Percentiles rank a stretch among this genome's conserved stretches.
phyloP scores from a whole-genome alignment of 208 protist genomes.

The Acanthamoeba triangularis region DNA sequence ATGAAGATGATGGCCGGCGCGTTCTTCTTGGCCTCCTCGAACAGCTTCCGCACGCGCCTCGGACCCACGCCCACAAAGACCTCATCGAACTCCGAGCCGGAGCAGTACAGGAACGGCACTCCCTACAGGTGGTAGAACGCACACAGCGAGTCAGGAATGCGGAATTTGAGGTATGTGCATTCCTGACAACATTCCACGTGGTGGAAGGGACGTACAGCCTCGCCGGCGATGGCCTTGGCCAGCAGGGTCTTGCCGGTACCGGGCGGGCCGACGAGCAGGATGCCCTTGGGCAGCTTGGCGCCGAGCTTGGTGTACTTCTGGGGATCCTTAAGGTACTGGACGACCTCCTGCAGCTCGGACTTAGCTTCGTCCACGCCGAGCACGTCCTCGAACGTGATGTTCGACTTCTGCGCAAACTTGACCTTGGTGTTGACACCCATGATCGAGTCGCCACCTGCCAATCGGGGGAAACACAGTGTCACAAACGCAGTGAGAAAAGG shows the following conservation, averaged over 20 bases:
- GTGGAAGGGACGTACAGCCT: slow-evolving; percentile 79
- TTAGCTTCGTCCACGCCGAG: slow-evolving; percentile 86
- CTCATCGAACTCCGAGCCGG: slow-evolving; percentile 97
- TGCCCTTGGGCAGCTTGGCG: slow-evolving; percentile 96
- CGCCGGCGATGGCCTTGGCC: slow-evolving; percentile 89
- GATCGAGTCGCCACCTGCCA: slow-evolving; percentile 21
- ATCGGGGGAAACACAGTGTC: neutral
- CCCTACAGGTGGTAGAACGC: slow-evolving; percentile 89
- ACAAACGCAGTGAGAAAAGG: no score
- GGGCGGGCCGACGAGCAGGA: slow-evolving; percentile 97
- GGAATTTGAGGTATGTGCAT: no score
- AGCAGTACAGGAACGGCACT: slow-evolving; percentile 97
- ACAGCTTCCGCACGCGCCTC: slow-evolving; percentile 96
- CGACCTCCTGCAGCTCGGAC: slow-evolving; percentile 97
- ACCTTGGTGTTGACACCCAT: slow-evolving; percentile 67
- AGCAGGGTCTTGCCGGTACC: slow-evolving; percentile 97
- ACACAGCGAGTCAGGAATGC: neutral
- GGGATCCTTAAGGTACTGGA: slow-evolving; percentile 96
- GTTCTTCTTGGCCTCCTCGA: slow-evolving; percentile 94
- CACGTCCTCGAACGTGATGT: slow-evolving; percentile 57
- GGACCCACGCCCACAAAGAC: slow-evolving; percentile 98
- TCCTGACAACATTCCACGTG: neutral
- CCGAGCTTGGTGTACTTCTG: slow-evolving; percentile 95
- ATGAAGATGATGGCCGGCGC: slow-evolving; percentile 99
- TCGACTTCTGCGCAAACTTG: slow-evolving; percentile 51